Percentiles rank a stretch among this genome's conserved stretches.
phyloP scores from a whole-genome alignment of 2,329 filamentous ascomycete species.

The Fusarium kyushuense region DNA sequence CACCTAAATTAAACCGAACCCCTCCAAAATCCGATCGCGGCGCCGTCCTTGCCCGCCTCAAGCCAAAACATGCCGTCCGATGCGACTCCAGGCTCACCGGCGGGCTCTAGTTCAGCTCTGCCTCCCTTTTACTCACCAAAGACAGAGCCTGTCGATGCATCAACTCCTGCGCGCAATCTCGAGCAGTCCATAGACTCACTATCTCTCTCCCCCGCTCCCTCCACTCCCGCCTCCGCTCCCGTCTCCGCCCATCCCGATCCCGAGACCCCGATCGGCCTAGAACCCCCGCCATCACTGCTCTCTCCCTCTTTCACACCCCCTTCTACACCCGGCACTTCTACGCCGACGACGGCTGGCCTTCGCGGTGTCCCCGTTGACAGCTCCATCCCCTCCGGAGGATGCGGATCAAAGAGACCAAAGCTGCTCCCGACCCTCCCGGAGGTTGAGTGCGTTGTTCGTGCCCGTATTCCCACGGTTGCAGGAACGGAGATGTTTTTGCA shows the following conservation, averaged over 20 bases:
- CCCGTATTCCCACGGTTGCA: constrained; percentile 90
- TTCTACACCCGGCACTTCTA: constrained; percentile 69
- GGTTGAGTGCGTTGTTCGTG: constrained; percentile 94
- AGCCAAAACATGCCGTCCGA: constrained; percentile 48
- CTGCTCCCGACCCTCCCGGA: constrained; percentile 81
- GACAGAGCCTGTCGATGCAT: constrained; percentile 48
- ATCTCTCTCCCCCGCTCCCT: constrained; percentile 51
- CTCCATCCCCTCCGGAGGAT: constrained; percentile 68
- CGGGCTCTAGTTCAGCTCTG: constrained; percentile 54
- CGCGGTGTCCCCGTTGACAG: constrained; percentile 71
- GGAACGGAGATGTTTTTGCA: constrained; percentile 98
- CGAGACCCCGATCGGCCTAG: constrained; percentile 42
- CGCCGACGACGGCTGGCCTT: constrained; percentile 59
- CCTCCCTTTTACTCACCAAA: constrained; percentile 63
- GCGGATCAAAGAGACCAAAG: constrained; percentile 73
- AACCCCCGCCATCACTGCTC: constrained; percentile 76
- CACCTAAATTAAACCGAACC: constrained; percentile 29
- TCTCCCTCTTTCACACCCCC: constrained; percentile 88
- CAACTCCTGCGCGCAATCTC: constrained; percentile 28
- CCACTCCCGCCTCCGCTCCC: constrained; percentile 31
- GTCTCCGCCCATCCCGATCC: constrained; percentile 30
- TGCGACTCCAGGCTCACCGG: constrained; percentile 47
- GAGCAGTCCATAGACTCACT: constrained; percentile 52
- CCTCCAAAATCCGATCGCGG: constrained; percentile 42
- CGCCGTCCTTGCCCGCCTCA: constrained; percentile 36